Evolutionary conservation across 306 rosid species (phyloP).

Genomic region (Prunus fruticosa): DNA sequence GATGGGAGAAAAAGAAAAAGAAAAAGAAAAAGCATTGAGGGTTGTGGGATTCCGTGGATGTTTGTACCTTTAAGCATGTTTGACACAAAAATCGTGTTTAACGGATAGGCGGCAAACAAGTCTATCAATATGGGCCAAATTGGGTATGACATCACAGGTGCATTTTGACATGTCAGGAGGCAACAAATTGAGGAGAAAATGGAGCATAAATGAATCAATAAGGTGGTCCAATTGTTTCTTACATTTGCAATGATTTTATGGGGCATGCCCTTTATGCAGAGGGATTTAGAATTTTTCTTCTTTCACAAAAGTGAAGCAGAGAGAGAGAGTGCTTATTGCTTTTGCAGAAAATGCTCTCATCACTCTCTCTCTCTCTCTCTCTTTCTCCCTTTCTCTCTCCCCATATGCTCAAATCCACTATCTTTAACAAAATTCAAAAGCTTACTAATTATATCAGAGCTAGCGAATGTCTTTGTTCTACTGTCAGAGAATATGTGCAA

Average conservation of each 20-base stretch:
- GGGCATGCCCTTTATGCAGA: not conserved
- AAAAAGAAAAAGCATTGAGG: not conserved
- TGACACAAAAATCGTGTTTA: not conserved
- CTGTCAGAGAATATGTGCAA: conserved; percentile 14
- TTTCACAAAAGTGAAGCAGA: conserved; percentile 6
- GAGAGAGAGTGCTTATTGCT: not conserved
- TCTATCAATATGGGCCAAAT: not conserved
- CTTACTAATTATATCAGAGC: not conserved
- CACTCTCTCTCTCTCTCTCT: not conserved
- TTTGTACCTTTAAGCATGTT: not conserved
- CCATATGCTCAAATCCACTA: conserved; percentile 30
- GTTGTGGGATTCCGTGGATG: not conserved
- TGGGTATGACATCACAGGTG: not conserved
- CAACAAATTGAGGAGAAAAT: not conserved
- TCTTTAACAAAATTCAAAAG: conserved; percentile 8
- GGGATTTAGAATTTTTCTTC: not conserved
- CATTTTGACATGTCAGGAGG: not conserved
- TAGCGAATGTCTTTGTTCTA: not conserved
- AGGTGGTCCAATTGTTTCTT: conserved; percentile 16
- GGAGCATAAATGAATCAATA: conserved; percentile 1
- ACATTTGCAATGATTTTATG: conserved; percentile 2
- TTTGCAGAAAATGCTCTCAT: conserved; percentile 15
- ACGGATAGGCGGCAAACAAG: not conserved
- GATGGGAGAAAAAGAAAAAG: not conserved
- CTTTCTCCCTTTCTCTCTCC: not conserved